phyloP scores from a whole-genome alignment of 163 green algal genomes.

The Coccomyxa subellipsoidea region DNA sequence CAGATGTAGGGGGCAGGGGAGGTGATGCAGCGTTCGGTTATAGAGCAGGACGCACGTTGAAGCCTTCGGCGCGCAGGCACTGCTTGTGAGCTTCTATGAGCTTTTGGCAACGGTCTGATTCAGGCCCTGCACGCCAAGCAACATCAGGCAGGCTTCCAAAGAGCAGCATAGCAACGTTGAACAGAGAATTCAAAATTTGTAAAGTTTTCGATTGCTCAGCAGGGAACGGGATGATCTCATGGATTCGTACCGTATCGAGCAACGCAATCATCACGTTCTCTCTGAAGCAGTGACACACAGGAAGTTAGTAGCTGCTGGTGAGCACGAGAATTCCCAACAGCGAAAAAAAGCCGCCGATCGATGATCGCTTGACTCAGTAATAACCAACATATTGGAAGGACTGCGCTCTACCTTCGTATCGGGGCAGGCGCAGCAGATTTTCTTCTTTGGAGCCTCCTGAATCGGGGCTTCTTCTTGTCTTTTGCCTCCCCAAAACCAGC shows the following conservation, averaged over 20 bases:
- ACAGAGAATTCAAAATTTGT: background rate
- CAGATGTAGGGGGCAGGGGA: background rate
- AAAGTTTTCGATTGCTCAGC: background rate
- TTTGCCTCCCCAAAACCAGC: conserved; percentile 6
- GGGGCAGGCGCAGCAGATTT: conserved; percentile 66
- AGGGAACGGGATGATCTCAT: background rate
- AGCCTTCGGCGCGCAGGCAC: conserved; percentile 54
- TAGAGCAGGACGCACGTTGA: conserved; percentile 35
- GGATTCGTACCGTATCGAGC: conserved; percentile 30
- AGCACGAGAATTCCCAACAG: background rate
- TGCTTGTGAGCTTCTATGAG: conserved; percentile 65
- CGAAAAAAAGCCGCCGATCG: background rate
- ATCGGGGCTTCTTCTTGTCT: background rate
- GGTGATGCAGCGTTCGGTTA: background rate
- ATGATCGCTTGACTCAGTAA: background rate
- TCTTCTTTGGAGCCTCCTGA: conserved; percentile 39
- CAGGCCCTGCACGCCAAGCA: conserved; percentile 25
- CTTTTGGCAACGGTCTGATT: conserved; percentile 32
- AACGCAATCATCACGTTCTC: conserved; percentile 51
- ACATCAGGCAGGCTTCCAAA: background rate
- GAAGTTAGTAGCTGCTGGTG: background rate
- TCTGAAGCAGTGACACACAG: conserved; percentile 19
- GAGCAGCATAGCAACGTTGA: background rate
- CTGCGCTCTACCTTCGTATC: conserved; percentile 50
- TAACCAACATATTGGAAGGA: background rate